Evolutionary conservation across 768 basidiomycete species (phyloP), one percentile per base, ranked within the genome.

Genomic region (Podaxis sp.): DNA sequence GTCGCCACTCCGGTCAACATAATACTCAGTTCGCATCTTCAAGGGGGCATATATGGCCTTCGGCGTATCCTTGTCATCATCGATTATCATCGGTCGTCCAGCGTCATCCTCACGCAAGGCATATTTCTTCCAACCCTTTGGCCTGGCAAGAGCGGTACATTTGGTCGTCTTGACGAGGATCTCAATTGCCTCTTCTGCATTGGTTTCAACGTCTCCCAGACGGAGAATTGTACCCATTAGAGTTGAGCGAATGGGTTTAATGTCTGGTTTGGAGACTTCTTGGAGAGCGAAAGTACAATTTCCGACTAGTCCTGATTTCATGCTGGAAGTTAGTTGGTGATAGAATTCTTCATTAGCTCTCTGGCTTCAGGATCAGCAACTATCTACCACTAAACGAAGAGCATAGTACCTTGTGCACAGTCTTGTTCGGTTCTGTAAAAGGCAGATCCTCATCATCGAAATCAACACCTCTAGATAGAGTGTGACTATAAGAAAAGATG

Each of bases 261-360:
- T 75, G 42, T 92, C 86, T 11, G 93, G 93, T 24, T 70, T 75
- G 59, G 79, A 74, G 53, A 85, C 81, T 66, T 88, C 86, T 49
- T 78, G 76, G 3, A 96, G 76, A 2, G 89, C 92, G 19, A 80
- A 80, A 5, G 84, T 85, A 61, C 87, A 86, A 36, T 84, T 89
- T 38, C 87, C 89, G 38, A 89, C 66, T 6, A 87, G 67, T 11
- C 87, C 89, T n/a, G 72, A 67, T 15, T 78, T 70, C 17, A 89
- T 68, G 0, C 74, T 67, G 0, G 71, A 66, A 28, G 74, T 71
- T 63, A 90, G 70, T 26, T 74, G 76, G 57, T 77, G 72, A 74
- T 84, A 94, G 71, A 95, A 94, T 28, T 70, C 66, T 76, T 98
- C 96, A 69, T 96, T 94, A 48, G 75, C 79, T 17, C 92, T 95